phyloP scores from a whole-genome alignment of 2,329 filamentous ascomycete species.

The Fusarium sp. region DNA sequence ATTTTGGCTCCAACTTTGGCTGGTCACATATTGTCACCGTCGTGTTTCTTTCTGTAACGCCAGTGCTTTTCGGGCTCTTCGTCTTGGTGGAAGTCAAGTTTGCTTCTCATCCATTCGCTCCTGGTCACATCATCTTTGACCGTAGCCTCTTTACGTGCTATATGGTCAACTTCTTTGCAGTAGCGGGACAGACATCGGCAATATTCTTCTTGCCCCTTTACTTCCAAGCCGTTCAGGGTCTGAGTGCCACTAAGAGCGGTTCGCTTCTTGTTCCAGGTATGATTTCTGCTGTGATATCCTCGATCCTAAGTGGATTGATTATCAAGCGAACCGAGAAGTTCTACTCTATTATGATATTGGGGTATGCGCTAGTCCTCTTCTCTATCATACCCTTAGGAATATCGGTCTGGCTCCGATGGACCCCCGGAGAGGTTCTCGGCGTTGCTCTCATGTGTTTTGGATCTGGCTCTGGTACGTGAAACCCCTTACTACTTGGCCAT shows the following conservation, averaged over 20 bases:
- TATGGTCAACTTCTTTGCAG: constrained; percentile 78
- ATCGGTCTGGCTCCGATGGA: constrained; percentile 63
- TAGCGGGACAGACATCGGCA: constrained; percentile 67
- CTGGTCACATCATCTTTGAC: constrained; percentile 79
- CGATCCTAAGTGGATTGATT: constrained; percentile 72
- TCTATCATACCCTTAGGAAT: constrained; percentile 69
- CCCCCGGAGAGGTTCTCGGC: constrained; percentile 67
- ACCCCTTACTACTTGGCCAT: not conserved
- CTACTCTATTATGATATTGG: constrained; percentile 74
- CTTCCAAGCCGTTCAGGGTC: constrained; percentile 78
- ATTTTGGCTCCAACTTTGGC: constrained; percentile 78
- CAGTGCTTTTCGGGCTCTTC: constrained; percentile 74
- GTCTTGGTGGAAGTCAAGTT: constrained; percentile 75
- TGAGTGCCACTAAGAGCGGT: constrained; percentile 74
- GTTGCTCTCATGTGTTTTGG: constrained; percentile 64
- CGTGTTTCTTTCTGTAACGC: constrained; percentile 66
- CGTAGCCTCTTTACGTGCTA: constrained; percentile 75
- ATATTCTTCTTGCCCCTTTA: constrained; percentile 83
- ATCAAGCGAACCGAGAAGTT: constrained; percentile 80
- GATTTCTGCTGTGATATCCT: constrained; percentile 71
- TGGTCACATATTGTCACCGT: constrained; percentile 73
- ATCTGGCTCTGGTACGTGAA: constrained; percentile 52
- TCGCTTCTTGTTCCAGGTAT: constrained; percentile 76
- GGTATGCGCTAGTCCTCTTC: constrained; percentile 66
- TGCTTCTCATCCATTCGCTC: constrained; percentile 79